These are phyloP conservation scores for Apostasia shenzhenica DNA, from an alignment of 106 monocot genomes.

Conservation along the genomic window DNA sequence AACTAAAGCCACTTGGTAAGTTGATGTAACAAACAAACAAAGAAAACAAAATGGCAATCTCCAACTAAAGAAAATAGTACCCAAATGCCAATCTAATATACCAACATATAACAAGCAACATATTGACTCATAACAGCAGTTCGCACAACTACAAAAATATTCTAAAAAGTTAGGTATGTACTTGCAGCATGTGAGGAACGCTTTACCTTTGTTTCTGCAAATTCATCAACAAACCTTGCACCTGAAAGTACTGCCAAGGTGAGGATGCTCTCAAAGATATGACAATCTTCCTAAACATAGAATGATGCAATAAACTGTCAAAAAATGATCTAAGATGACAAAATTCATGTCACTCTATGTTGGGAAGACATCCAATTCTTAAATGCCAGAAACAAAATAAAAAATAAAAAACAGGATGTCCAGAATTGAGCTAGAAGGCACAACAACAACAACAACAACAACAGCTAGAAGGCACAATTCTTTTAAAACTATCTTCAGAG, in stretches of 20 bases:
- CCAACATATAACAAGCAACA: background rate
- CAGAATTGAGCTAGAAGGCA: too few relatives aligned
- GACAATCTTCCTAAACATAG: conserved; percentile 17
- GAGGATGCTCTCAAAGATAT: conserved; percentile 20
- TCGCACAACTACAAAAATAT: background rate
- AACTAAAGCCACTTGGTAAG: background rate
- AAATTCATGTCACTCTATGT: background rate
- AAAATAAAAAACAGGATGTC: too few relatives aligned
- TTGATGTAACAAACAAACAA: background rate
- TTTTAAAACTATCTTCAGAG: too few relatives aligned
- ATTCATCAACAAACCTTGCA: conserved; percentile 22
- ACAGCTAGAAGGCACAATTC: too few relatives aligned
- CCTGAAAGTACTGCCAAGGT: conserved; percentile 22
- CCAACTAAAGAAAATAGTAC: background rate
- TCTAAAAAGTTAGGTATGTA: background rate
- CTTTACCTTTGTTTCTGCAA: conserved; percentile 34
- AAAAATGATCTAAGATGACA: background rate
- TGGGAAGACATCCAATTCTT: too few relatives aligned
- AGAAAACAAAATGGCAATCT: background rate
- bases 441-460: too few relatives aligned
- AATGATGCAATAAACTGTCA: conserved; percentile 1
- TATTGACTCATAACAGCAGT: background rate
- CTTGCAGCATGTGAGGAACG: conserved; percentile 1
- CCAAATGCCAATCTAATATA: background rate
- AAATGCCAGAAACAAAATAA: too few relatives aligned